phyloP scores from a whole-genome alignment of 495 filamentous ascomycete genomes.

The Aspergillus bridgeri region DNA sequence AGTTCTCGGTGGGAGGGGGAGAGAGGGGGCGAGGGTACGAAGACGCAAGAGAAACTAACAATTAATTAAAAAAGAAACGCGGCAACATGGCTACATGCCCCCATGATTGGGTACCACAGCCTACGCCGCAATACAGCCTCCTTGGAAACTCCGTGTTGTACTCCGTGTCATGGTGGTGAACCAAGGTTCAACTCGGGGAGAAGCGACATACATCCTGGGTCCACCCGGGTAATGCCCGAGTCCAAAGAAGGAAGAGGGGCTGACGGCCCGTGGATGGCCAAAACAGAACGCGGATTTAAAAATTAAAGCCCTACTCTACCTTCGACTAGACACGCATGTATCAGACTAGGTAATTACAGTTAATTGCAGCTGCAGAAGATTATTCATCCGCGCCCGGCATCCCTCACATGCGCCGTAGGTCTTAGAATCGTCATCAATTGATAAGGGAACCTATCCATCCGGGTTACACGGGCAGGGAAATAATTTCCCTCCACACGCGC shows the following conservation, averaged over 20 bases:
- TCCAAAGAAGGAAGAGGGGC: slow-evolving; percentile 20
- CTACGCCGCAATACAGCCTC: too few species aligned
- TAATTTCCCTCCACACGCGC: not conserved
- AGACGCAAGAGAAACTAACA: too few species aligned
- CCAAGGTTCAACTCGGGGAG: slow-evolving; percentile 15
- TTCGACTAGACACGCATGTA: too few species aligned
- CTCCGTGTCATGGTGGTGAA: not conserved
- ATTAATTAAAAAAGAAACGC: too few species aligned
- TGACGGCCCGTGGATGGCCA: slow-evolving; percentile 24
- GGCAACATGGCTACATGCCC: too few species aligned
- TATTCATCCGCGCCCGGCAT: slow-evolving; percentile 4
- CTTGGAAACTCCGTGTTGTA: not conserved
- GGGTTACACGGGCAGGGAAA: slow-evolving; percentile 2
- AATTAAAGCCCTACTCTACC: not conserved
- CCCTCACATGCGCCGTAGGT: too few species aligned
- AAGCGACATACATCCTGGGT: slow-evolving; percentile 9
- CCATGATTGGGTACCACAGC: too few species aligned
- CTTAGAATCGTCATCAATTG: not conserved
- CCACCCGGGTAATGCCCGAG: slow-evolving; percentile 24
- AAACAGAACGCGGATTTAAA: slow-evolving; percentile 3
- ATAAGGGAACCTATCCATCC: not conserved
- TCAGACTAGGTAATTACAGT: not conserved
- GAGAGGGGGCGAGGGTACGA: too few species aligned
- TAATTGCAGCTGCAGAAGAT: slow-evolving; percentile 14
- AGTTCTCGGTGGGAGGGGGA: not conserved